Base-by-base conservation (phyloP, 805 yeast species). In the Lipomyces yamadae region DNA sequence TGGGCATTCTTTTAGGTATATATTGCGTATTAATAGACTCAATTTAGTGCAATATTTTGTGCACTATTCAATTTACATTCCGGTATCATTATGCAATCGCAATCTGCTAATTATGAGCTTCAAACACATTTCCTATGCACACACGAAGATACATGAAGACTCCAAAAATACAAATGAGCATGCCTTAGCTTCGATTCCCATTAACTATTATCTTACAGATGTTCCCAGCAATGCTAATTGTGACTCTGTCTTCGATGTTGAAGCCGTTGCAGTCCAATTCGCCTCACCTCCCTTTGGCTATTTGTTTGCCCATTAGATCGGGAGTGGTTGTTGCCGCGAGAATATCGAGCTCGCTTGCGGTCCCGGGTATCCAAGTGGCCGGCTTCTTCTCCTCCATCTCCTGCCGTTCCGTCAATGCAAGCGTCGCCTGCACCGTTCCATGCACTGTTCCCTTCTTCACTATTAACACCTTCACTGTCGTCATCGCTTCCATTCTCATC, bases 241-340 rank as follows among this genome's bases (percentile, higher is more conserved):
- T n/a, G 48, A 42, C 4, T 6, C n/a, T 13, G 24, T 15, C 48
- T 42, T 15, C 48, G 48, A 42, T 7, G 48, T n/a, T 42, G 55
- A 52, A 52, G 55, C 29, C 34, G 55, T 29, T 52, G 55, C 30
- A 52, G 55, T 11, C 55, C 34, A 29, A 29, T 29, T 52, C 55
- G n/a, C 11, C 55, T 52, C 34, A n/a, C 15, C 6, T 29, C 30
- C 18, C 55, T 52, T 52, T 52, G 55, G 33, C 55, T 52, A 24
- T 10, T 24, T 11, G 55, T 11, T 52, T 24, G 55, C 34, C 34
- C 32, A 42, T 42, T 42, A n/a, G 48, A 15, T 24, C n/a, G 8
- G 8, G 7, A 42, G 18, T 15, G 48, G 18, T 42, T 42, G n/a
- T n/a, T 5, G 18, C 18, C 24, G n/a, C 48, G 24, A 42, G 48